phyloP scores from a whole-genome alignment of 805 yeast genomes.

The Yamadazyma philogaea region DNA sequence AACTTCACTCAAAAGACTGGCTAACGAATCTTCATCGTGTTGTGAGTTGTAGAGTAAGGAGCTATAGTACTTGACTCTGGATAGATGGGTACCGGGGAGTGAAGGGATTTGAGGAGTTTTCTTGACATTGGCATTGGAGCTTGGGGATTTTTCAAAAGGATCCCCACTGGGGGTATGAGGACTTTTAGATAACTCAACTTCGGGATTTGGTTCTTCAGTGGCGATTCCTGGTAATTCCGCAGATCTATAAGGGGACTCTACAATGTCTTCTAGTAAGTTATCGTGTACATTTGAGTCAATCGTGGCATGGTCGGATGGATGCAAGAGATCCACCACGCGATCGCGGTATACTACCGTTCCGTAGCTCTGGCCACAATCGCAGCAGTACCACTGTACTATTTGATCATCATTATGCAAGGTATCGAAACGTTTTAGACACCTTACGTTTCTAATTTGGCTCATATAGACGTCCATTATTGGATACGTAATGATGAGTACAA shows the following conservation, averaged over 20 bases:
- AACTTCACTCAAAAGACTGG: slow-evolving; percentile 3
- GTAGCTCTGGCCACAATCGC: slow-evolving; percentile 38
- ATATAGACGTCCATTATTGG: slow-evolving; percentile 6
- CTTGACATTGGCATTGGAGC: not conserved
- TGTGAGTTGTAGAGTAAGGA: slow-evolving; percentile 18
- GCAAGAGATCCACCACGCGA: slow-evolving; percentile 7
- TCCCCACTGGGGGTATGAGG: not conserved
- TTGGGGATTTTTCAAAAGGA: not conserved
- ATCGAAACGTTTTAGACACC: slow-evolving; percentile 6
- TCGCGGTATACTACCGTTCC: slow-evolving; percentile 29
- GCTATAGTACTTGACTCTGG: slow-evolving; percentile 24
- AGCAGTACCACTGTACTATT: slow-evolving; percentile 43
- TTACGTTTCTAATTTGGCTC: slow-evolving; percentile 1
- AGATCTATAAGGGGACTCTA: not conserved
- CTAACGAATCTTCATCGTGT: slow-evolving; percentile 3
- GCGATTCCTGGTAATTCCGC: not conserved
- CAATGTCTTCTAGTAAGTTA: not conserved
- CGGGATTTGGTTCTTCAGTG: not conserved
- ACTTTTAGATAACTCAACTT: not conserved
- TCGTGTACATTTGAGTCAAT: not conserved
- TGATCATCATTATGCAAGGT: slow-evolving; percentile 11
- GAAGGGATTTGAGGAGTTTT: not conserved
- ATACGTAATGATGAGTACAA: not conserved
- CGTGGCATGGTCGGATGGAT: not conserved
- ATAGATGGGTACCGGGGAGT: slow-evolving; percentile 8